Conservation (phyloP, 208 protist genomes). For the Leishmania major region DNA sequence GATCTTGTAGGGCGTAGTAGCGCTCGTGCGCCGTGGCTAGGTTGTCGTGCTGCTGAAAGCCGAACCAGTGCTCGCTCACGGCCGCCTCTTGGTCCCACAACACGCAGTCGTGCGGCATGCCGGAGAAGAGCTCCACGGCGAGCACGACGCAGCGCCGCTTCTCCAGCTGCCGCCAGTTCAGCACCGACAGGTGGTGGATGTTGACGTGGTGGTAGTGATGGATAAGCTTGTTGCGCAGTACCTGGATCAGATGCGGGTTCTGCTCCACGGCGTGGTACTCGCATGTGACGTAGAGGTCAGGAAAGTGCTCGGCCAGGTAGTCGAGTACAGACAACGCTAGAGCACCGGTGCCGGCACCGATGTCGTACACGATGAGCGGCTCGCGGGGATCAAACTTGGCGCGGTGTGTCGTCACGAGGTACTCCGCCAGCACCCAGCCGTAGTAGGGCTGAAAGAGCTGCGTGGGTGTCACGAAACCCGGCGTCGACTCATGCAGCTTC, state of each 20-base stretch:
- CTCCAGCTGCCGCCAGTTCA: conserved; percentile 84
- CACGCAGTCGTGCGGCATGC: conserved; percentile 87
- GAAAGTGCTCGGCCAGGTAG: conserved; percentile 87
- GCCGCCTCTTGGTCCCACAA: conserved; percentile 73
- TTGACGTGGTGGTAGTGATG: conserved; percentile 84
- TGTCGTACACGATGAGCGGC: conserved; percentile 89
- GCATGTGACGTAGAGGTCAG: conserved; percentile 68
- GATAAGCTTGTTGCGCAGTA: conserved; percentile 73
- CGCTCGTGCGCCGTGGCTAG: conserved; percentile 72
- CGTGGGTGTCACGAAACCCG: conserved; percentile 75
- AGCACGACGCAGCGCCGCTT: conserved; percentile 76
- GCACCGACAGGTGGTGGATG: conserved; percentile 75
- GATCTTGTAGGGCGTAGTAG: conserved; percentile 68
- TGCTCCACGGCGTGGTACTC: conserved; percentile 89
- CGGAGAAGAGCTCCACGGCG: conserved; percentile 79
- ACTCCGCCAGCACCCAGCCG: conserved; percentile 86
- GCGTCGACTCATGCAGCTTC: conserved; percentile 80
- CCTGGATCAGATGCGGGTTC: conserved; percentile 70
- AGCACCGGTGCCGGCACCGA: conserved; percentile 86
- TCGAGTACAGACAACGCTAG: conserved; percentile 76
- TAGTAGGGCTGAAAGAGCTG: conserved; percentile 91
- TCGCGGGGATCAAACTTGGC: conserved; percentile 86
- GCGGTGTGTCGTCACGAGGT: conserved; percentile 77
- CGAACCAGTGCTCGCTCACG: conserved; percentile 85
- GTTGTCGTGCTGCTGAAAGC: conserved; percentile 82